Conservation (phyloP, 805 yeast genomes). For the Yueomyces sinensis region DNA sequence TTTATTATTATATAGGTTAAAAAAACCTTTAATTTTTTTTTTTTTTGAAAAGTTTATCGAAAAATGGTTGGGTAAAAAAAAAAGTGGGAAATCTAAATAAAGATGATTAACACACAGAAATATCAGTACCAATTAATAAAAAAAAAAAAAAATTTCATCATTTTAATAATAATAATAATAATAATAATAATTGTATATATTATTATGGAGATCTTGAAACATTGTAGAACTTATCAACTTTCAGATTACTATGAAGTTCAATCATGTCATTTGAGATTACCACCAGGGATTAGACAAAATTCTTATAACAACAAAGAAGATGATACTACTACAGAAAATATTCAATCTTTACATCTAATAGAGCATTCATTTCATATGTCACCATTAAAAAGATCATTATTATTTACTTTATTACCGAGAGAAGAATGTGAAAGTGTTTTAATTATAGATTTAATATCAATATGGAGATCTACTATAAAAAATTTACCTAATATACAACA, state of each 20-base stretch:
- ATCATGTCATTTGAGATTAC: constrained; percentile 4
- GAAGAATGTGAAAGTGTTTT: constrained; percentile 2
- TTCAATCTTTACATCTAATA: constrained; percentile 13
- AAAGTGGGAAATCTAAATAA: too few species aligned
- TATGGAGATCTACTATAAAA: constrained; percentile 5
- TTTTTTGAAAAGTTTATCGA: too few species aligned
- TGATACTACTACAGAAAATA: neutral
- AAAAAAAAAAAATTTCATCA: too few species aligned
- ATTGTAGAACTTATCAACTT: constrained; percentile 1
- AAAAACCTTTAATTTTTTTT: too few species aligned
- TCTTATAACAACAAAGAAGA: too few species aligned
- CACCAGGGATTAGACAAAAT: constrained; percentile 1
- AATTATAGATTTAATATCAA: constrained; percentile 15
- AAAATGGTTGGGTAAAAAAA: too few species aligned
- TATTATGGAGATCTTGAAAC: neutral
- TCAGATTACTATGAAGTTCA: constrained; percentile 11
- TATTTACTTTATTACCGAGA: constrained; percentile 1
- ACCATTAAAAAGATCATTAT: constrained; percentile 7
- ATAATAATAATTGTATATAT: too few species aligned
- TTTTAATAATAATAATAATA: too few species aligned
- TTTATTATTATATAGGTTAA: too few species aligned
- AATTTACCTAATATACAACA: constrained; percentile 1
- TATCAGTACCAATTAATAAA: too few species aligned
- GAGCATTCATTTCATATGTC: constrained; percentile 14
- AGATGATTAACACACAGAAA: too few species aligned